These are phyloP conservation scores for Huntiella abstrusa DNA, from an alignment of 2,329 filamentous ascomycete species.

Conservation along the genomic window DNA sequence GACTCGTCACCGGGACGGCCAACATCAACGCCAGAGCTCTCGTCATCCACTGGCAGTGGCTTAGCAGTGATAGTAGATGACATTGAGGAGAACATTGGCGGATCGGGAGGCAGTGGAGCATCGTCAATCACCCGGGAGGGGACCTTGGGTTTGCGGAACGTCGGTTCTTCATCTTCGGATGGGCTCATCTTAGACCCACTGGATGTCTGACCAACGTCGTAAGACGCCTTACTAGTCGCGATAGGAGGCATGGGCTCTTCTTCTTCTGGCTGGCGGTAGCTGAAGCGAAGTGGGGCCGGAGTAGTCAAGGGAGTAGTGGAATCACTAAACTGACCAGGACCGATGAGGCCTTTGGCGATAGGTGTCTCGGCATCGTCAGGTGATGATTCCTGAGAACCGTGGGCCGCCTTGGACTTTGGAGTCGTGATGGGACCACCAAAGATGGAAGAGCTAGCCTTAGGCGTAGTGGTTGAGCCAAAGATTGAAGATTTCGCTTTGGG, in stretches of 20 bases:
- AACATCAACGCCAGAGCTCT: constrained; percentile 21
- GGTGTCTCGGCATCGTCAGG: constrained; percentile 5
- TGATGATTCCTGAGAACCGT: neutral
- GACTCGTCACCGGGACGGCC: constrained; percentile 25
- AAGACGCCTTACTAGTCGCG: constrained; percentile 32
- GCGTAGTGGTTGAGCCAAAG: constrained; percentile 2
- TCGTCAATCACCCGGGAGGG: constrained; percentile 14
- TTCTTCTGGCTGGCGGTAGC: constrained; percentile 16
- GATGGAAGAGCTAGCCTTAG: constrained; percentile 5
- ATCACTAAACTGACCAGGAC: constrained; percentile 9
- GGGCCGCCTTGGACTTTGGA: constrained; percentile 2
- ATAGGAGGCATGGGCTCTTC: constrained; percentile 33
- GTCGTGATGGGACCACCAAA: neutral
- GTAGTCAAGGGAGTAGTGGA: constrained; percentile 34
- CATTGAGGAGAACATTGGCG: constrained; percentile 19
- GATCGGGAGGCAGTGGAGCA: constrained; percentile 26
- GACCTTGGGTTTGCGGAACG: constrained; percentile 5
- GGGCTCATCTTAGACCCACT: constrained; percentile 15
- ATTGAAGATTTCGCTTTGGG: neutral
- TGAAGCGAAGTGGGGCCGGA: constrained; percentile 30
- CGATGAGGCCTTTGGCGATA: neutral
- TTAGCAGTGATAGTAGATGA: neutral
- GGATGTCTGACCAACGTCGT: constrained; percentile 31
- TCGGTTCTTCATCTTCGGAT: constrained; percentile 9
- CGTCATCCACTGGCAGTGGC: constrained; percentile 15